These are phyloP conservation scores for Clitocybe nebularis DNA, from an alignment of 1,284 basidiomycete species.

Conservation along the genomic window DNA sequence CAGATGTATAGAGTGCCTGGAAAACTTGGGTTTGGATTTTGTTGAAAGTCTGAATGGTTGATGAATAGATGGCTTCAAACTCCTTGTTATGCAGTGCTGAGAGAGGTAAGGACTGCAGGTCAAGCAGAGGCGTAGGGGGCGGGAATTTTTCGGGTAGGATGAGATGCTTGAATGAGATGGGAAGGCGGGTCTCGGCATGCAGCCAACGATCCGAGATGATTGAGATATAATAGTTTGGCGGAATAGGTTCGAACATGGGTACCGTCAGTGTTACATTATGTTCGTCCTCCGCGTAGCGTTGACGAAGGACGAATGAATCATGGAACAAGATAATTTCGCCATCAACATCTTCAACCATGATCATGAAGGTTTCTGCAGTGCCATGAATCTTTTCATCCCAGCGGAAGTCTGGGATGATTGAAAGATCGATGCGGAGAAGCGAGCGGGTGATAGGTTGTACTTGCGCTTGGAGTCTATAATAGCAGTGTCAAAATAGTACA, in stretches of 20 bases:
- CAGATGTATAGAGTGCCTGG: conserved; percentile 94
- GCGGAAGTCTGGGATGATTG: conserved; percentile 92
- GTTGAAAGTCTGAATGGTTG: conserved; percentile 84
- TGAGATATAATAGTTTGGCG: conserved; percentile 97
- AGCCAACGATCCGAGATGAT: conserved; percentile 95
- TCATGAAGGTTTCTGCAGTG: conserved; percentile 83
- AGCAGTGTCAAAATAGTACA: conserved; percentile 9
- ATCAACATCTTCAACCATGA: conserved; percentile 95
- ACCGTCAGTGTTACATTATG: conserved; percentile 94
- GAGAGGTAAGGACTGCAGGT: conserved; percentile 88
- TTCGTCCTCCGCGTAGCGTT: conserved; percentile 89
- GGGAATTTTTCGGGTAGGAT: conserved; percentile 98
- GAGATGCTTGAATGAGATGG: conserved; percentile 97
- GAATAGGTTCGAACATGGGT: conserved; percentile 94
- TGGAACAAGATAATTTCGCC: conserved; percentile 95
- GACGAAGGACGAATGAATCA: conserved; percentile 88
- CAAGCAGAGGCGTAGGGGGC: conserved; percentile 86
- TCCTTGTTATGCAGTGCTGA: conserved; percentile 90
- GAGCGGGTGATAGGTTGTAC: conserved; percentile 92
- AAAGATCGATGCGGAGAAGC: conserved; percentile 83
- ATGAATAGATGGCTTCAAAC: conserved; percentile 83
- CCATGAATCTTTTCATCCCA: conserved; percentile 98
- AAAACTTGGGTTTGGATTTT: conserved; percentile 99
- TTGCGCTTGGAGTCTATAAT: conserved; percentile 76
- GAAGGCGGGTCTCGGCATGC: conserved; percentile 90